Evolutionary conservation across 1,139 yeast species (phyloP).

Genomic region (Geotrichum aggregatum): DNA sequence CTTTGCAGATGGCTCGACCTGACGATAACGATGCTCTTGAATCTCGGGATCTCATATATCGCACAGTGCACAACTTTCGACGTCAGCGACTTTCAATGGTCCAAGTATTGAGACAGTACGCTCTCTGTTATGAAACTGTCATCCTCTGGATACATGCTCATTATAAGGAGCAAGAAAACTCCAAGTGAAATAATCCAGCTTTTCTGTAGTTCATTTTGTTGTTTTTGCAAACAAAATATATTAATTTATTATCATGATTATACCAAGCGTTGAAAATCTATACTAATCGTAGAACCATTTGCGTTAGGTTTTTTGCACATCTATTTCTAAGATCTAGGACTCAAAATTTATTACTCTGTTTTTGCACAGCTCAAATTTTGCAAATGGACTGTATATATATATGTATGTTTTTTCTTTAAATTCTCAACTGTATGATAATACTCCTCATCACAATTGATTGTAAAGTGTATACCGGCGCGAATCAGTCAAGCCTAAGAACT

Average conservation of each 20-base stretch:
- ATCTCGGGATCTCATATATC: slow-evolving; percentile 50
- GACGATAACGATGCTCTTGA: slow-evolving; percentile 7
- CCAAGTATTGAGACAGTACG: slow-evolving; percentile 70
- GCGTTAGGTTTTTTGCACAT: no score
- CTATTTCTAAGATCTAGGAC: no score
- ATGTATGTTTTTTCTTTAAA: no score
- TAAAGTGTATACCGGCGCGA: no score
- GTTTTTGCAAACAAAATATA: background rate
- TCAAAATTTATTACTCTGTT: no score
- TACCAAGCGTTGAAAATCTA: no score
- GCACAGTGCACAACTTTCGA: slow-evolving; percentile 57
- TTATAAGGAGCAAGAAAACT: slow-evolving; percentile 4
- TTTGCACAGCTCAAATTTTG: no score
- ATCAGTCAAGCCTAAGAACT: slow-evolving; percentile 8
- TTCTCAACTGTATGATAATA: no score
- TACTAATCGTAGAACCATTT: no score
- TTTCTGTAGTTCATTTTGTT: background rate
- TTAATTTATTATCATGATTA: background rate
- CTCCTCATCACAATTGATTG: no score
- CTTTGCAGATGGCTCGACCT: background rate
- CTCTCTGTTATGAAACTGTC: slow-evolving; percentile 62
- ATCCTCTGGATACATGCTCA: slow-evolving; percentile 30
- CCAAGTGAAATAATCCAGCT: background rate
- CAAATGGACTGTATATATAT: no score
- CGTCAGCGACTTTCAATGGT: slow-evolving; percentile 79